Percentiles rank a stretch among this genome's conserved stretches.
Evolutionary conservation across 2,329 filamentous ascomycete genomes (phyloP).

Genomic region (Torrubiella hemipterigena): DNA sequence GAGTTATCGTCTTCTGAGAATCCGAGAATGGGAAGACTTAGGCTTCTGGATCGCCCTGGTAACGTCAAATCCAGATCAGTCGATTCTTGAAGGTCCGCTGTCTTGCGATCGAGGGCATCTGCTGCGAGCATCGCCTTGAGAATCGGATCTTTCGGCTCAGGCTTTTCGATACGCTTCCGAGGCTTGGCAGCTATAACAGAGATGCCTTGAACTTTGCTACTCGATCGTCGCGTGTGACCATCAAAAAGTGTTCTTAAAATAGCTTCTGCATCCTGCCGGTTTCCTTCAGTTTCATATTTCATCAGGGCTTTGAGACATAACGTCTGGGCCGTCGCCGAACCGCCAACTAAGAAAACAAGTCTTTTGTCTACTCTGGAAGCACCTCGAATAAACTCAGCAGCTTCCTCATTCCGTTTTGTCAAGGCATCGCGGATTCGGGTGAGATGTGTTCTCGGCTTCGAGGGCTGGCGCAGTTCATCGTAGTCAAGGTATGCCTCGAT

Average conservation of each 20-base stretch:
- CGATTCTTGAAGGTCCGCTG: slow-evolving; percentile 38
- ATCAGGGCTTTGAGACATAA: slow-evolving; percentile 43
- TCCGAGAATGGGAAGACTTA: slow-evolving; percentile 35
- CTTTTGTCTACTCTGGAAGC: slow-evolving; percentile 27
- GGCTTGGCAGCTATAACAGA: too few relatives aligned
- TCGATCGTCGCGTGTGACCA: slow-evolving; percentile 1
- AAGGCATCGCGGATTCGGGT: slow-evolving; percentile 16
- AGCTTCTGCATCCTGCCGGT: slow-evolving; percentile 34
- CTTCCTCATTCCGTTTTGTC: not conserved
- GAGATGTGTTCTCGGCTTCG: not conserved
- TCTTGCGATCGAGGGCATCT: slow-evolving; percentile 43
- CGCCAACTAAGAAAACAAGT: slow-evolving; percentile 49
- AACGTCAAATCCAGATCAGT: slow-evolving; percentile 35
- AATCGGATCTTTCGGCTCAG: slow-evolving; percentile 33
- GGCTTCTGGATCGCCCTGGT: slow-evolving; percentile 29
- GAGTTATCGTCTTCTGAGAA: slow-evolving; percentile 25
- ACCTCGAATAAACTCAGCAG: not conserved
- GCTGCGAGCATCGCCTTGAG: slow-evolving; percentile 46
- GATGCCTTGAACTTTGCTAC: not conserved
- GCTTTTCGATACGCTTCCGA: too few relatives aligned
- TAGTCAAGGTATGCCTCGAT: slow-evolving; percentile 33
- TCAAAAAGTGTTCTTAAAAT: not conserved
- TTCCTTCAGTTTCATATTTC: slow-evolving; percentile 36
- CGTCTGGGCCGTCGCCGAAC: slow-evolving; percentile 40
- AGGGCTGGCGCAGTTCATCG: slow-evolving; percentile 12